phyloP scores from a whole-genome alignment of 352 stramenopile species.

The Phytophthora pluvialis region DNA sequence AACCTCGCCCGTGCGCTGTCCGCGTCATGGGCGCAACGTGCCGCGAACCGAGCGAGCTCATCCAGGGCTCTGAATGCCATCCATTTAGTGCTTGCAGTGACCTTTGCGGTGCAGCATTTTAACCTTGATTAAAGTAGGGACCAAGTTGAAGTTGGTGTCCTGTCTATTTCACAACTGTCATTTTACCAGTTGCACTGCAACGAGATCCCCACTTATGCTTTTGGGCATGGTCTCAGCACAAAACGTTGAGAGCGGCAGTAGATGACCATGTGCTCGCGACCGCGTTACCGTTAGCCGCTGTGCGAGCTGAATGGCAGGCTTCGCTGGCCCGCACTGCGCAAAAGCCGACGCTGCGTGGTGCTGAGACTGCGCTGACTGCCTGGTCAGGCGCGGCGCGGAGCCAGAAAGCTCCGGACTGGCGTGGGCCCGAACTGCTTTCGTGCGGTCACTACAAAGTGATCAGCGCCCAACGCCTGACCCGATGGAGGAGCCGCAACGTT shows the following conservation, averaged over 20 bases:
- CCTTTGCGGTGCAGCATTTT: slow-evolving; percentile 7
- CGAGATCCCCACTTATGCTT: not conserved
- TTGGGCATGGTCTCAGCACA: not conserved
- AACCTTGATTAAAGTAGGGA: slow-evolving; percentile 1
- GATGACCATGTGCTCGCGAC: not conserved
- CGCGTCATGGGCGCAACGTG: slow-evolving; percentile 19
- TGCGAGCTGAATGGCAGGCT: not conserved
- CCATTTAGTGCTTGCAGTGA: slow-evolving; percentile 12
- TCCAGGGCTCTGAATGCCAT: slow-evolving; percentile 13
- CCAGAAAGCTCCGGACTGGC: slow-evolving; percentile 17
- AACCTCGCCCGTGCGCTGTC: not conserved
- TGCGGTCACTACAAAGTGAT: slow-evolving; percentile 14
- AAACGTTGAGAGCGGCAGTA: not conserved
- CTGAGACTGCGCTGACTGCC: slow-evolving; percentile 10
- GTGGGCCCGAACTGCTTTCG: slow-evolving; percentile 10
- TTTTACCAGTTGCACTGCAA: slow-evolving; percentile 2
- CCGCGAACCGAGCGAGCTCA: slow-evolving; percentile 7
- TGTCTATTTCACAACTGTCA: slow-evolving; percentile 7
- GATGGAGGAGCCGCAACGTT: slow-evolving; percentile 14
- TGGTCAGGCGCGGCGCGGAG: slow-evolving; percentile 10
- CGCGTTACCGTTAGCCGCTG: not conserved
- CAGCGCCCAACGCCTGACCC: slow-evolving; percentile 16
- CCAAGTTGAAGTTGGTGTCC: slow-evolving; percentile 24
- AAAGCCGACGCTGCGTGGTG: not conserved
- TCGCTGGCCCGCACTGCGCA: not conserved